Evolutionary conservation across 208 protist genomes (phyloP).

Genomic region (Herpetomonas samuelpessoai): DNA sequence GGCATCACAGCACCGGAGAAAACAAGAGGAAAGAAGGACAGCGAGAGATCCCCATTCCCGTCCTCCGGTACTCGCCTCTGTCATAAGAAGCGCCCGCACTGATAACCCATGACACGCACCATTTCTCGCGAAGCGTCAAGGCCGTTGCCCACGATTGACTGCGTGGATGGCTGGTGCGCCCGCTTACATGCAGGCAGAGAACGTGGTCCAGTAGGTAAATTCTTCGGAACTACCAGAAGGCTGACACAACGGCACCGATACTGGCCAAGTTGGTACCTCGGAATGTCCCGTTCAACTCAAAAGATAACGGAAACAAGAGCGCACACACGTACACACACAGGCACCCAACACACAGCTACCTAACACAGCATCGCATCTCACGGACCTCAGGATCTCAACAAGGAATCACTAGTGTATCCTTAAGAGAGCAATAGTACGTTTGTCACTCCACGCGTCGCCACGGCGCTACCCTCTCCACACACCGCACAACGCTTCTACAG

Average conservation of each 20-base stretch:
- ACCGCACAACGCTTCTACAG: no score
- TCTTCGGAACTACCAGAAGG: conserved; percentile 70
- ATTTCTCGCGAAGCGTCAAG: conserved; percentile 1
- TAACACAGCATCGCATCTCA: conserved; percentile 25
- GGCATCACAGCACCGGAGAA: no score
- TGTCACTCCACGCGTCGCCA: background rate
- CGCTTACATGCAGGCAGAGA: background rate
- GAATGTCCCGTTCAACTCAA: conserved; percentile 37
- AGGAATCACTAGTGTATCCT: conserved; percentile 3
- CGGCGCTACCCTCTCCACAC: no score
- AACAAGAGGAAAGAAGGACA: no score
- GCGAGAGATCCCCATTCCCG: no score
- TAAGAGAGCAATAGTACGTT: conserved; percentile 27
- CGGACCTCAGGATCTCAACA: conserved; percentile 44
- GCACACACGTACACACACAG: conserved; percentile 10
- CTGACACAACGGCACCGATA: conserved; percentile 25
- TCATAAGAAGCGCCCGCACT: no score
- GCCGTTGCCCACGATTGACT: background rate
- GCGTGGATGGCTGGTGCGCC: conserved; percentile 1
- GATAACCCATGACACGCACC: no score
- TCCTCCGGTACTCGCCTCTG: no score
- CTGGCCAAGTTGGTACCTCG: conserved; percentile 37
- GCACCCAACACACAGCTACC: background rate
- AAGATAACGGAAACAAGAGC: background rate
- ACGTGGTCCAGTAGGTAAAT: no score